Evolutionary conservation across 768 basidiomycete species (phyloP).

Genomic region (Kwoniella dejecticola): DNA sequence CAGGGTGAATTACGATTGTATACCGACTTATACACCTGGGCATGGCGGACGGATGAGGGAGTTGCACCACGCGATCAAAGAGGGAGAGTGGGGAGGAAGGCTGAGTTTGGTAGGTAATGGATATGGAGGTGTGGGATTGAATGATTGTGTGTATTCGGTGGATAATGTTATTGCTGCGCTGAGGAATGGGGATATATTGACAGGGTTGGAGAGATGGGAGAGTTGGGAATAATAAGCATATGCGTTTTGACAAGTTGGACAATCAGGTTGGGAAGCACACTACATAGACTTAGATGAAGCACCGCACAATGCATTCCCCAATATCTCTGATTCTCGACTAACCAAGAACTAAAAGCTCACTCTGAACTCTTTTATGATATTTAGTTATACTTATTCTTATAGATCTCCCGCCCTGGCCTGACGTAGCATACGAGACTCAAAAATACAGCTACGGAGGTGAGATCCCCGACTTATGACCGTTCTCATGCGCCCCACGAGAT

Average conservation of each 20-base stretch:
- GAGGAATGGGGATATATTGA: conserved; percentile 20
- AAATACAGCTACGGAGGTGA: no score
- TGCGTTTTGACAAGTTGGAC: no score
- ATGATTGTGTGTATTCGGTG: conserved; percentile 79
- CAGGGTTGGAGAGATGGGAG: conserved; percentile 50
- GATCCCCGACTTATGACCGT: no score
- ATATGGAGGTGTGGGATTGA: conserved; percentile 80
- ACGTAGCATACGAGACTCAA: no score
- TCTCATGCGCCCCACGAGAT: no score
- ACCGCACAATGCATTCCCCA: not conserved
- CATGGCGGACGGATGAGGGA: conserved; percentile 71
- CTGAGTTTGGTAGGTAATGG: conserved; percentile 79
- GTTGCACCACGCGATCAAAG: conserved; percentile 59
- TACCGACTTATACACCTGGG: conserved; percentile 74
- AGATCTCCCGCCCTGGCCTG: no score
- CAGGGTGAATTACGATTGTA: conserved; percentile 65
- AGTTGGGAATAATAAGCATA: conserved; percentile 19
- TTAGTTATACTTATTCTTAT: no score
- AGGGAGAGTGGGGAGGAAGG: conserved; percentile 57
- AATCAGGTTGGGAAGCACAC: no score
- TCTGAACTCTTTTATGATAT: no score
- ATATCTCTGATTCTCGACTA: no score
- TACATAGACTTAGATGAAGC: not conserved
- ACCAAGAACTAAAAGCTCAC: no score
- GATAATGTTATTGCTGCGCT: conserved; percentile 58